Evolutionary conservation across 805 yeast genomes (phyloP).

Genomic region (Huiozyma sinensis): DNA sequence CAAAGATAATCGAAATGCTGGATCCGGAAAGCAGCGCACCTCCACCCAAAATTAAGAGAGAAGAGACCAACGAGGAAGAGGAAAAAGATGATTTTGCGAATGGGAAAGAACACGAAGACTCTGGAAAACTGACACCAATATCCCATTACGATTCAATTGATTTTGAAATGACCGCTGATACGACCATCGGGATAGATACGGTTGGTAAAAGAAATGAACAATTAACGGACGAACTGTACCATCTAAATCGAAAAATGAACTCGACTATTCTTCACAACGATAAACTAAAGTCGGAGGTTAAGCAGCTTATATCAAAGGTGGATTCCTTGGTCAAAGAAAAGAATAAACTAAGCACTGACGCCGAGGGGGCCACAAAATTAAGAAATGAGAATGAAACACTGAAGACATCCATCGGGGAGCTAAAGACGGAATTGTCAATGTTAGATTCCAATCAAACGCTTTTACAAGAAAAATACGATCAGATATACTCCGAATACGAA

Average conservation of each 20-base stretch:
- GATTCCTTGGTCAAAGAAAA: slow-evolving; percentile 9
- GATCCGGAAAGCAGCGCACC: not conserved
- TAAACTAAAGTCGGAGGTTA: slow-evolving; percentile 5
- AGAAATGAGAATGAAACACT: slow-evolving; percentile 8
- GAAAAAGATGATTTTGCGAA: not conserved
- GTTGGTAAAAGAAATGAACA: slow-evolving; percentile 14
- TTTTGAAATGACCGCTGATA: slow-evolving; percentile 2
- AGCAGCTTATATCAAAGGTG: slow-evolving; percentile 3
- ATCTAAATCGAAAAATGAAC: slow-evolving; percentile 13
- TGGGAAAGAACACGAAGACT: not conserved
- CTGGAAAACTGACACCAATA: slow-evolving; percentile 17
- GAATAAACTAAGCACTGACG: not conserved
- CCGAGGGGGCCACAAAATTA: slow-evolving; percentile 5
- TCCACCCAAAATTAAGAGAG: not conserved
- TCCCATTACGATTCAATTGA: slow-evolving; percentile 3
- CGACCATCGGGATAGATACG: slow-evolving; percentile 6
- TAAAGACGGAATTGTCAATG: slow-evolving; percentile 20
- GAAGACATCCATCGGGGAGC: slow-evolving; percentile 12
- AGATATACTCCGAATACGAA: slow-evolving; percentile 10
- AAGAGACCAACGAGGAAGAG: not conserved
- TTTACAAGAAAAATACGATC: slow-evolving; percentile 20
- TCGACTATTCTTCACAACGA: slow-evolving; percentile 10
- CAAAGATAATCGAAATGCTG: too few relatives aligned
- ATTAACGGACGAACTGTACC: slow-evolving; percentile 12
- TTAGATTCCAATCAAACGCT: slow-evolving; percentile 21